Base-by-base conservation (phyloP, 2,329 filamentous ascomycete species). In the Colletotrichum viniferum region DNA sequence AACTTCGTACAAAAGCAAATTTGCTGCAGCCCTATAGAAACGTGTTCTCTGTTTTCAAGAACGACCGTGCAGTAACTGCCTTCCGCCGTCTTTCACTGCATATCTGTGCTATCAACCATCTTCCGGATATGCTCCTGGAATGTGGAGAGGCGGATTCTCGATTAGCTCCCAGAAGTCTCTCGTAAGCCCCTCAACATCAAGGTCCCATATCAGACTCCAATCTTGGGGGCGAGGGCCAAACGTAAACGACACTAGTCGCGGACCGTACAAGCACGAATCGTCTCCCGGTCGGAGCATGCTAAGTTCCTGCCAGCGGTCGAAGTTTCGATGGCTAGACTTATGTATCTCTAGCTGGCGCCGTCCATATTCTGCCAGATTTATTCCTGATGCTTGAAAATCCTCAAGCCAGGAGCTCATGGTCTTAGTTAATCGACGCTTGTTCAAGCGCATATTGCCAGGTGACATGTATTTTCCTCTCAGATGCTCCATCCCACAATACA, bases 161-260 rank as follows among this genome's bases (percentile, higher is more conserved):
- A 65, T n/a, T 2, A 9, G 28, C 1, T 64, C 18, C 73, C 73
- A 76, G 16, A 76, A 76, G 5, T 76, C 58, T 2, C 73, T 64
- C 2, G 38, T 60, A n/a, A 36, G 69, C 5, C 69, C 70, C 24
- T 73, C 71, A 0, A 43, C 32, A 2, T 65, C 73, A 5, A 21
- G 21, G 24, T 69, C 52, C 73, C 70, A 76, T 4, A 34, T 32
- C 2, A 76, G 56, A 2, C 16, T 13, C 69, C 73, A 76, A 13
- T 76, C 65, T 48, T 4, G 4, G 3, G 65, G 14, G 2, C 24
- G 18, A 8, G 70, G 16, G 0, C 73, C 73, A 9, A 38, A 76
- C 0, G 24, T 48, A 3, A 76, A 73, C 1, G 43, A 36, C 2
- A 16, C 16, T 1, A 76, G 43, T 4, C 58, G 64, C 1, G 56